Evolutionary conservation across 352 stramenopile genomes (phyloP), one percentile per base, ranked within the genome.

Genomic region (Pythium scleroteichum): DNA sequence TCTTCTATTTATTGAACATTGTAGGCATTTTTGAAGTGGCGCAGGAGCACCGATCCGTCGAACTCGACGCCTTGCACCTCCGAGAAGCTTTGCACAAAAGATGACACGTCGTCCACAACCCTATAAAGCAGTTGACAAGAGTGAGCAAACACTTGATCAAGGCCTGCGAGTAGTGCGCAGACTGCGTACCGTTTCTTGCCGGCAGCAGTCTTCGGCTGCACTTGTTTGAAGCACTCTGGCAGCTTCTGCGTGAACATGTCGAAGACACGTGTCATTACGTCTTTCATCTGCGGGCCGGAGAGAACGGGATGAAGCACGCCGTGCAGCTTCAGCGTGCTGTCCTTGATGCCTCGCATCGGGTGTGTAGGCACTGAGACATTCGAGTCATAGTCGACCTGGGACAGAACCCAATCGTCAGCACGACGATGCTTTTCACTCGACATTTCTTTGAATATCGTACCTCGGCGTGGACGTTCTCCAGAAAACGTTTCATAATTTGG

Each of bases 321-420:
- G 73, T 99, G 93, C 61, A 99, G 89, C 65, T 98, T 98, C 32
- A 92, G 85, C 7, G 96, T 97, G 68, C 91, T 98, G 24, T 91
- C 89, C n/a, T 90, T 82, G 61, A 99, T 96, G 20, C 94, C 93
- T n/a, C 93, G 84, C 69, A 98, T 94, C 19, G 88, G 94, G 39
- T 86, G 94, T 4, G 72, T 82, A 12, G 87, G 78, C 45, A 94
- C 66, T 2, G 75, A 46, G 6, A 89, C 58, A n/a, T 68, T 78
- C n/a, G 72, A 76, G 59, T 91, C 73, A 56, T 95, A 88, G 53
- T 92, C 75, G 58, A 93, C 77, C 66, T 85, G 44, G 58, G 27
- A 5, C 33, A 40, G 63, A 46, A 76, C 69, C 29, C 29, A 35
- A 10, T 35, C 5, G 10, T 35, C 29, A 35, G 29, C 29, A 35